A percentile compares a stretch with the other conserved stretches of the same genome.
These are phyloP conservation scores for Globisporangium acanthophoron DNA, from an alignment of 352 stramenopile genomes.

Conservation along the genomic window DNA sequence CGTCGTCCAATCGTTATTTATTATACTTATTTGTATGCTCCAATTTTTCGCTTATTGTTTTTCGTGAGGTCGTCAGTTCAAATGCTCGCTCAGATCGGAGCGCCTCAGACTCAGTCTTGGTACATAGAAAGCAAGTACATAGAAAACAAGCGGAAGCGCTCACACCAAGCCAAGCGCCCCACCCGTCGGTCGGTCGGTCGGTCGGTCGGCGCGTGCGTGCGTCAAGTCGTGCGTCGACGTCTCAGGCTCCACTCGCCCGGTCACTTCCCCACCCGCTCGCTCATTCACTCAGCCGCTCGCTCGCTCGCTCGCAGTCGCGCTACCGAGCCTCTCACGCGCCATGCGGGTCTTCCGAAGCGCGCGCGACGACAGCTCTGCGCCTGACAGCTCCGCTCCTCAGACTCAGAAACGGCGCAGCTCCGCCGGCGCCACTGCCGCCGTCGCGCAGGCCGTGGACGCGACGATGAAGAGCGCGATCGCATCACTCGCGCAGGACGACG, in stretches of 20 bases:
- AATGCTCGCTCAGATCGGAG: neutral
- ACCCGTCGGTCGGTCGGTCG: neutral
- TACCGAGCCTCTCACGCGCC: neutral
- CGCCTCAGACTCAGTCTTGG: neutral
- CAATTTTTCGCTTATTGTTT: neutral
- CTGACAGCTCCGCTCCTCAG: neutral
- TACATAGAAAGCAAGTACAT: neutral
- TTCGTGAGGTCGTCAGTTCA: neutral
- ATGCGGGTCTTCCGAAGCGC: constrained; percentile 4
- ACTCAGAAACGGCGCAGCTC: constrained; percentile 1
- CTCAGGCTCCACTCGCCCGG: neutral
- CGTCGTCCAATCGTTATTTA: neutral
- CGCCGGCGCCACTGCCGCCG: neutral
- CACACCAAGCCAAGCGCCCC: neutral
- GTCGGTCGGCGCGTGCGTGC: neutral
- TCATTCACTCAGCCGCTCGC: neutral
- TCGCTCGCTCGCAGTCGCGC: neutral
- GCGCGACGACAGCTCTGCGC: neutral
- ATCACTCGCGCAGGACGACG: constrained; percentile 62
- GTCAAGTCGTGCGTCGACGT: neutral
- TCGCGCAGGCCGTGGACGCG: constrained; percentile 24
- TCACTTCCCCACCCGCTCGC: neutral
- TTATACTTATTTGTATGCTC: neutral
- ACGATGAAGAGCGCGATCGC: constrained; percentile 60
- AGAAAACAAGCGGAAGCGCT: neutral